phyloP scores from a whole-genome alignment of 2,329 filamentous ascomycete species.

The Neonectria hederae region DNA sequence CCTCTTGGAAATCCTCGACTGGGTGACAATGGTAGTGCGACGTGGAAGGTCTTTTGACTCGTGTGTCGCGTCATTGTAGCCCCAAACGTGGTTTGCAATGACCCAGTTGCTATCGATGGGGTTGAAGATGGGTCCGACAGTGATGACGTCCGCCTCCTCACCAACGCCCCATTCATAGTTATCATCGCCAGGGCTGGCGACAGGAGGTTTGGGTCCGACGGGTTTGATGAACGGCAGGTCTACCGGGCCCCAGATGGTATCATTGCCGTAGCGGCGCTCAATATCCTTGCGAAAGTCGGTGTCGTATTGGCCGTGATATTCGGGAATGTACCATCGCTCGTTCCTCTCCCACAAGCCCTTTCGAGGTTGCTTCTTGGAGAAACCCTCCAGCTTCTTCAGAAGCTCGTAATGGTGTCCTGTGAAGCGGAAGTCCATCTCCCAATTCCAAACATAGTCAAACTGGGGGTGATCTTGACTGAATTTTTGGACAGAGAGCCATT shows the following conservation, averaged over 20 bases:
- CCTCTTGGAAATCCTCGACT: conserved; percentile 76
- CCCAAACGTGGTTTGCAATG: conserved; percentile 73
- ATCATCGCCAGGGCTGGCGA: conserved; percentile 66
- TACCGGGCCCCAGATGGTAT: conserved; percentile 73
- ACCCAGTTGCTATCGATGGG: conserved; percentile 78
- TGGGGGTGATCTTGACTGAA: conserved; percentile 80
- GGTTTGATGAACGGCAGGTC: conserved; percentile 68
- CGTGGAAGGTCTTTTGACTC: conserved; percentile 69
- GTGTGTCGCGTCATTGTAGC: conserved; percentile 65
- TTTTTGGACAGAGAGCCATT: conserved; percentile 79
- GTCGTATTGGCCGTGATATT: conserved; percentile 72
- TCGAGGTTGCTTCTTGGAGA: conserved; percentile 73
- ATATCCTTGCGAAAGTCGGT: conserved; percentile 73
- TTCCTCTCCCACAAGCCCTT: conserved; percentile 79
- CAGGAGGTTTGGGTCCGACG: conserved; percentile 71
- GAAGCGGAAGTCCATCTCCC: conserved; percentile 84
- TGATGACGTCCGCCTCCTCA: conserved; percentile 78
- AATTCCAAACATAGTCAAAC: conserved; percentile 87
- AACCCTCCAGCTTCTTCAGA: conserved; percentile 70
- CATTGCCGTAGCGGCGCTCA: conserved; percentile 59
- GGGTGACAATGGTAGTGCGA: conserved; percentile 80
- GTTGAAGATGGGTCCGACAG: conserved; percentile 83
- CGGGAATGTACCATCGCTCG: conserved; percentile 77
- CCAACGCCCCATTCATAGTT: conserved; percentile 80
- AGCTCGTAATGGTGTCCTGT: conserved; percentile 86